Percentiles rank a stretch among this genome's conserved stretches.
phyloP scores from a whole-genome alignment of 352 stramenopile species.

The Phytophthora tentaculata region DNA sequence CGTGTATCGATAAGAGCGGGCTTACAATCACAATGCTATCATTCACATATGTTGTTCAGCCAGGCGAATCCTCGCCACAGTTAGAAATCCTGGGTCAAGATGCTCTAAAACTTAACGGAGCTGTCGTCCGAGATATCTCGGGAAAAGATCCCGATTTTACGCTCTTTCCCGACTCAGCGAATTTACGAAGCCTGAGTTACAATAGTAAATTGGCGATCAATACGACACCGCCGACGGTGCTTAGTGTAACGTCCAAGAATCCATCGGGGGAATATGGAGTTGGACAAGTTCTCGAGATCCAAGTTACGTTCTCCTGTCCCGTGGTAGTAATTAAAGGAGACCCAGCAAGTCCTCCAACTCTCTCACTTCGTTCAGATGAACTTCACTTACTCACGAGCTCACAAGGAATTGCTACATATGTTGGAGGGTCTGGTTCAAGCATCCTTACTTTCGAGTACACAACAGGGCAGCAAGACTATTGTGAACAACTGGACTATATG shows the following conservation, averaged over 20 bases:
- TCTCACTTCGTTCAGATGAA: conserved; percentile 60
- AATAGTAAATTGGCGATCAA: conserved; percentile 69
- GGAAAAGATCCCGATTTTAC: conserved; percentile 60
- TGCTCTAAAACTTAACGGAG: conserved; percentile 56
- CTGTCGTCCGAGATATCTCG: conserved; percentile 44
- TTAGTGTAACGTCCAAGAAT: conserved; percentile 49
- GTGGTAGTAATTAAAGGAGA: conserved; percentile 45
- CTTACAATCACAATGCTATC: conserved; percentile 39
- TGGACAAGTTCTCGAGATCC: conserved; percentile 52
- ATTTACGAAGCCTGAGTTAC: conserved; percentile 58
- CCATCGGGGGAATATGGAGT: conserved; percentile 70
- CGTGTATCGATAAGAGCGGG: conserved; percentile 62
- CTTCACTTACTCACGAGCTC: conserved; percentile 52
- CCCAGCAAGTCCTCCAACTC: conserved; percentile 21
- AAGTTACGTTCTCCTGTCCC: conserved; percentile 56
- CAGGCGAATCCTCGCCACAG: conserved; percentile 37
- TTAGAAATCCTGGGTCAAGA: conserved; percentile 52
- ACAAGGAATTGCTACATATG: conserved; percentile 54
- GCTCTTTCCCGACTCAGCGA: conserved; percentile 47
- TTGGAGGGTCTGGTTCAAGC: conserved; percentile 52
- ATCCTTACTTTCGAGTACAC: conserved; percentile 68
- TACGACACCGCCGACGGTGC: conserved; percentile 49
- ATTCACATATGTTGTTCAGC: conserved; percentile 63
- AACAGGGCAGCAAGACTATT: conserved; percentile 57
- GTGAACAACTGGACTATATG: conserved; percentile 71